These are phyloP conservation scores for Dendrocalamus latiflorus DNA, from an alignment of 202 grass and related monocot genomes.

Conservation along the genomic window DNA sequence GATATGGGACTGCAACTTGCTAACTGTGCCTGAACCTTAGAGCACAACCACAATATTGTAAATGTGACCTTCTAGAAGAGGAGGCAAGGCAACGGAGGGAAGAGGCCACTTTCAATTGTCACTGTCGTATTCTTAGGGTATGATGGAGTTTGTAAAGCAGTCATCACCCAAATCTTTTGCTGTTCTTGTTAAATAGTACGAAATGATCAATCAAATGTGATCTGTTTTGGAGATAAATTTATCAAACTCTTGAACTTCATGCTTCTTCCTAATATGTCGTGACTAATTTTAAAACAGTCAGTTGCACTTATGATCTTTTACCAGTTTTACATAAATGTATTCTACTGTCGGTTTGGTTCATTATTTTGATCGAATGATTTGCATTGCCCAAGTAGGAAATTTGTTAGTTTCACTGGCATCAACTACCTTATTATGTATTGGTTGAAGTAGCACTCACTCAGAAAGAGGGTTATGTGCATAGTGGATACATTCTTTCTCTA, in stretches of 20 bases:
- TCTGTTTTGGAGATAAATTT: conserved; percentile 7
- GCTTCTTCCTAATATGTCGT: not conserved
- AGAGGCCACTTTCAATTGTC: not conserved
- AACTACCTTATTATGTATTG: not conserved
- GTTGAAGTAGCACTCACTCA: not conserved
- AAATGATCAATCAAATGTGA: not conserved
- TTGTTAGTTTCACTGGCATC: not conserved
- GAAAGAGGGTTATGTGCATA: not conserved
- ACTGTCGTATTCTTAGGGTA: not conserved
- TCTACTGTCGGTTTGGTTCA: not conserved
- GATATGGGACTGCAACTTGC: not conserved
- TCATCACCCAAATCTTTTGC: not conserved
- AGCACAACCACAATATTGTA: not conserved
- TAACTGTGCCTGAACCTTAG: not conserved
- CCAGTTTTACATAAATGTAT: not conserved
- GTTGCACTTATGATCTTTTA: conserved; percentile 1
- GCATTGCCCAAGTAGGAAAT: not conserved
- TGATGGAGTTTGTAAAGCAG: not conserved
- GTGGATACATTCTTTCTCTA: not conserved
- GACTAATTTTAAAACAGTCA: not conserved
- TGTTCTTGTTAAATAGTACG: not conserved
- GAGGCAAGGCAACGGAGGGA: not conserved
- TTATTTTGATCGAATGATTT: conserved; percentile 3
- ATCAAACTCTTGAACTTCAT: not conserved
- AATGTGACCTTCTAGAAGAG: not conserved